Percentiles rank a stretch among this genome's conserved stretches.
Evolutionary conservation across 2,329 filamentous ascomycete species (phyloP).

Genomic region (Botrytis byssoidea): DNA sequence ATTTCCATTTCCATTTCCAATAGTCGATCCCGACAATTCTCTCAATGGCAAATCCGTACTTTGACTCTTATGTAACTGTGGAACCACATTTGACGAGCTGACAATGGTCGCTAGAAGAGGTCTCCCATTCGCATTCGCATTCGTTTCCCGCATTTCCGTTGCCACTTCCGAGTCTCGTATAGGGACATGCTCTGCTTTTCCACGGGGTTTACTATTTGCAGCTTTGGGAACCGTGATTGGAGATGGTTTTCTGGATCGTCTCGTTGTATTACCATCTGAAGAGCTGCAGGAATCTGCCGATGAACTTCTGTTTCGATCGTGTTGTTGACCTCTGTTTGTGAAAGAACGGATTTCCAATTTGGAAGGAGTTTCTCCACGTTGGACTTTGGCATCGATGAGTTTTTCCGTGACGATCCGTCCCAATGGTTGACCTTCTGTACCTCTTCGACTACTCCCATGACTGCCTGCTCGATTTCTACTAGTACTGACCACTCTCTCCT

Average conservation of each 20-base stretch:
- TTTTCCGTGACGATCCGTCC: conserved; percentile 32
- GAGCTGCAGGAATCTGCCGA: conserved; percentile 30
- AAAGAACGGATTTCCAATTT: conserved; percentile 28
- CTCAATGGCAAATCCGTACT: conserved; percentile 13
- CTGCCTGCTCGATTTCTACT: conserved; percentile 49
- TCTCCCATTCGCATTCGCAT: conserved; percentile 8
- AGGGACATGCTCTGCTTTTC: conserved; percentile 33
- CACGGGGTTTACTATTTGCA: conserved; percentile 16
- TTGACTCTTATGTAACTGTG: conserved; percentile 16
- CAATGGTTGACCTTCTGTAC: conserved; percentile 10
- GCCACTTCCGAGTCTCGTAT: conserved; percentile 24
- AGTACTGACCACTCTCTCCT: conserved; percentile 66
- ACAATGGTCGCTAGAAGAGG: conserved; percentile 31
- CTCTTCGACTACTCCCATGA: conserved; percentile 46
- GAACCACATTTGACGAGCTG: conserved; percentile 30
- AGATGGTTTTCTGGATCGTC: conserved; percentile 31
- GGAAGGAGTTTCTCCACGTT: conserved; percentile 34
- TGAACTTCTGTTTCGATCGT: conserved; percentile 28
- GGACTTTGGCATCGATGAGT: conserved; percentile 36
- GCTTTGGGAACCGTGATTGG: conserved; percentile 31
- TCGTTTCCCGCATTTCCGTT: conserved; percentile 28
- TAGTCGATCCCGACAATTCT: neutral
- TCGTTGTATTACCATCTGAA: conserved; percentile 23
- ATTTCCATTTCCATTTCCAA: neutral
- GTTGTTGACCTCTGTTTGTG: conserved; percentile 24